Conservation (phyloP, 257 asterid species). For the Marsdenia floribunda region DNA sequence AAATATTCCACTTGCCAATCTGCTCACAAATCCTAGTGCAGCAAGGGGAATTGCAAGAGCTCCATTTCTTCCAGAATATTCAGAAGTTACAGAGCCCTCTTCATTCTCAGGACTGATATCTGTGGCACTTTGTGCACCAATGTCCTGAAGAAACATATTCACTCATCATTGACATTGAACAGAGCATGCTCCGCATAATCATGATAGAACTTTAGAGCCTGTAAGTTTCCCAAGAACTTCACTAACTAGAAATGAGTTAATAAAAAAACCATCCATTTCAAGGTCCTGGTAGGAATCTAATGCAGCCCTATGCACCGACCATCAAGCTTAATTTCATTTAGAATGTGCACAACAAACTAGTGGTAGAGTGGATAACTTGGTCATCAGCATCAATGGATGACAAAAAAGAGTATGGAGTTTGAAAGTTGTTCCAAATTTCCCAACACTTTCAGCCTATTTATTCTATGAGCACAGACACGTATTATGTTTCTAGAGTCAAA, state of each 20-base stretch:
- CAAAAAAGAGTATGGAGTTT: not conserved
- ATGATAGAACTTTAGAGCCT: not conserved
- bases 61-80: conserved; percentile 64
- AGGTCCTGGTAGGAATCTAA: not conserved
- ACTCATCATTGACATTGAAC: not conserved
- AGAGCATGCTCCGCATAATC: not conserved
- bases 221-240: not conserved
- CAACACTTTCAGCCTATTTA: not conserved
- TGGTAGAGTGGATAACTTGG: not conserved
- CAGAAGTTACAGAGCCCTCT: conserved; percentile 39
- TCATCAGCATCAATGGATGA: not conserved
- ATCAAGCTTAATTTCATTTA: not conserved
- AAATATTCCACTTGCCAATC: conserved; percentile 89
- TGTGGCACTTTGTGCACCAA: conserved; percentile 35
- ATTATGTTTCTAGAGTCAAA: not conserved
- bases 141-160: conserved; percentile 40
- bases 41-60: conserved; percentile 84
- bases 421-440: not conserved
- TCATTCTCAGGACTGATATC: conserved; percentile 45
- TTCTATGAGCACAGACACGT: not conserved
- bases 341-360: not conserved
- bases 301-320: not conserved
- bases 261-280: not conserved
- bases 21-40: conserved; percentile 83
- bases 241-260: not conserved